Conservation (phyloP, 176 grass and related monocot species). For the Oryza meyeriana region DNA sequence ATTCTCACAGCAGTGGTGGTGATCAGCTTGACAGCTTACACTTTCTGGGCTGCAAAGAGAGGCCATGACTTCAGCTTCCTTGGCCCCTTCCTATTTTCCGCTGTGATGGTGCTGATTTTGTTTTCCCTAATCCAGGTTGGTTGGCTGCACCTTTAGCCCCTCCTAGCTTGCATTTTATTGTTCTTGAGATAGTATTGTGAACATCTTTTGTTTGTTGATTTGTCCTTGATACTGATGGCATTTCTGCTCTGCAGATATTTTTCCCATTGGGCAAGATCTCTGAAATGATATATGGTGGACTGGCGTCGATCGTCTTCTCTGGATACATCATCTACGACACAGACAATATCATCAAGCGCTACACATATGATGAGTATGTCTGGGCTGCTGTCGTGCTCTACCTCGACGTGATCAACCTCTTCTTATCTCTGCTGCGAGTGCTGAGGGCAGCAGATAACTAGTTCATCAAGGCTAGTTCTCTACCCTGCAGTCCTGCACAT, state of each 20-base stretch:
- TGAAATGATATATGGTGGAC: conserved; percentile 59
- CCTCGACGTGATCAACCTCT: conserved; percentile 67
- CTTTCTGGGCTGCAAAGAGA: conserved; percentile 91
- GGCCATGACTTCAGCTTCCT: conserved; percentile 81
- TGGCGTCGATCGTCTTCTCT: conserved; percentile 69
- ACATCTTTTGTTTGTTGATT: neutral
- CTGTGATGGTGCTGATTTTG: conserved; percentile 61
- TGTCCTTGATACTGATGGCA: conserved; percentile 8
- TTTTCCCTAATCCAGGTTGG: conserved; percentile 74
- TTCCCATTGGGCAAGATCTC: conserved; percentile 82
- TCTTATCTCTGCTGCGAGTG: conserved; percentile 45
- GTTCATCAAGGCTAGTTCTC: neutral
- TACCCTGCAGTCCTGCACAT: conserved; percentile 40
- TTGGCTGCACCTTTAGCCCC: neutral
- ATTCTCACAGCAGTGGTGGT: conserved; percentile 76
- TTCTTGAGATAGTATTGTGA: neutral
- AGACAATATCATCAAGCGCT: conserved; percentile 64
- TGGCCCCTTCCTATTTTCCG: conserved; percentile 70
- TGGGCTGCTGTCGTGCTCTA: conserved; percentile 64
- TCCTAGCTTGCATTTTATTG: neutral
- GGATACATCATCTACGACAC: conserved; percentile 89
- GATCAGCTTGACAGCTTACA: conserved; percentile 76
- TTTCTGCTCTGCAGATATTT: conserved; percentile 49
- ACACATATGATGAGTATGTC: conserved; percentile 68
- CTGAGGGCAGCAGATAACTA: conserved; percentile 50